phyloP scores from a whole-genome alignment of 371 early-diverging fungal species.

The Dentiscutata heterogama region DNA sequence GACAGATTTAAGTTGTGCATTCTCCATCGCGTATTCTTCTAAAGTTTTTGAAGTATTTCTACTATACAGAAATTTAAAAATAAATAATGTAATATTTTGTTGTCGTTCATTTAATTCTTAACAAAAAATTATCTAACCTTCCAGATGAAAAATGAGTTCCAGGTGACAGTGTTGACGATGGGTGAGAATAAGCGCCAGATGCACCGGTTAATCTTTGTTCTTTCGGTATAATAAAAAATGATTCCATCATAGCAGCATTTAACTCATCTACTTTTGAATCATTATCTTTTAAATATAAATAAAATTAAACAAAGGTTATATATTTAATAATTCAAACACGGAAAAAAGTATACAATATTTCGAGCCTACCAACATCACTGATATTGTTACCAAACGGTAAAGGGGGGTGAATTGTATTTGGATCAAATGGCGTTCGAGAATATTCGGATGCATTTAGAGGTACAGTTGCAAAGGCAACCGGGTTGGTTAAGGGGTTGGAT shows the following conservation, averaged over 20 bases:
- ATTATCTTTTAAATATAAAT: neutral
- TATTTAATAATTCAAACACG: neutral
- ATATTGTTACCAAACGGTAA: neutral
- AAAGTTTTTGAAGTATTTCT: slow-evolving; percentile 55
- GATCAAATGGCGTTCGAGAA: slow-evolving; percentile 26
- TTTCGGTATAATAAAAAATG: slow-evolving; percentile 46
- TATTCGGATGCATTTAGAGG: slow-evolving; percentile 67
- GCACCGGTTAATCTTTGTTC: slow-evolving; percentile 12
- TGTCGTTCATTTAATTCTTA: slow-evolving; percentile 23
- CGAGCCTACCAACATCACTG: slow-evolving; percentile 7
- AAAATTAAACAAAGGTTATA: neutral
- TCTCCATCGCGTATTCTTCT: slow-evolving; percentile 76
- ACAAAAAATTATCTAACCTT: neutral
- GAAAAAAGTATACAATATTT: neutral
- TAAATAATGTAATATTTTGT: slow-evolving; percentile 16
- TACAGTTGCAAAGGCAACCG: slow-evolving; percentile 80
- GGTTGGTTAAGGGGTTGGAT: slow-evolving; percentile 57
- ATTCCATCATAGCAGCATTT: slow-evolving; percentile 35
- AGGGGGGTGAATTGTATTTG: slow-evolving; percentile 31
- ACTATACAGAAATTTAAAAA: neutral
- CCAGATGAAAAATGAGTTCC: neutral
- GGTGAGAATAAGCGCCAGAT: neutral
- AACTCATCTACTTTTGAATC: slow-evolving; percentile 26
- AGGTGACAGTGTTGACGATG: neutral
- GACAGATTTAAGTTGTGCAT: slow-evolving; percentile 72